Conservation (phyloP, 164 flowering plant species). For the Umbellularia californica region DNA sequence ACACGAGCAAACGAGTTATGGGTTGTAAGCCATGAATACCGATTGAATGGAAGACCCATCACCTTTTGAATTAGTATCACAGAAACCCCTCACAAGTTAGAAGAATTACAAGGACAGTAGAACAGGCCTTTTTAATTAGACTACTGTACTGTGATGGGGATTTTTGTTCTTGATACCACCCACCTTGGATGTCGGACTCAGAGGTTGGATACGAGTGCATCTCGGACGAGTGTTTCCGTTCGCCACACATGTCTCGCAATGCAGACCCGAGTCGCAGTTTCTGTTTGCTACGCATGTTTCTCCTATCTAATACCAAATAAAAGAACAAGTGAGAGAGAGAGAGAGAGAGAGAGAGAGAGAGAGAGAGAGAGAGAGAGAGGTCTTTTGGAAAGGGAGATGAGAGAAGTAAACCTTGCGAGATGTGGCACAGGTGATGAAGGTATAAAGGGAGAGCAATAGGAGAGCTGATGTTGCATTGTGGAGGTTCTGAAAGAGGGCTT, state of each 20-base stretch:
- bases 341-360: neutral
- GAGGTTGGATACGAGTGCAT: constrained; percentile 68
- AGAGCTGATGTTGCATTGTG: neutral
- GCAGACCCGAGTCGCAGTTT: constrained; percentile 68
- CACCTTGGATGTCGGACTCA: constrained; percentile 60
- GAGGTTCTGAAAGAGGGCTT: neutral
- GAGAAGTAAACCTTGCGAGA: neutral
- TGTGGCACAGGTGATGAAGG: neutral
- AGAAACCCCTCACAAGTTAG: neutral
- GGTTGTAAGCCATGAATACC: constrained; percentile 87
- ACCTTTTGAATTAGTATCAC: constrained; percentile 31
- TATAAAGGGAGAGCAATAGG: neutral
- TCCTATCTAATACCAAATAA: constrained; percentile 36
- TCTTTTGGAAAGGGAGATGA: no score
- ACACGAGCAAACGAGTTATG: constrained; percentile 74
- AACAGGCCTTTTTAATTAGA: constrained; percentile 42
- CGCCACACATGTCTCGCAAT: constrained; percentile 74
- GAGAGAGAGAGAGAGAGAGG: neutral
- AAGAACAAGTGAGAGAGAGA: neutral
- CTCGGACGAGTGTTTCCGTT: constrained; percentile 57
- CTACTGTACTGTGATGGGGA: neutral
- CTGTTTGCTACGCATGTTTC: constrained; percentile 44
- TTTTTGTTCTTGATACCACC: constrained; percentile 35
- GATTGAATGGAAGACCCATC: constrained; percentile 66
- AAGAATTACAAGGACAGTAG: neutral